Conservation (phyloP, 441 rosid genomes). For the Breynia disticha region DNA sequence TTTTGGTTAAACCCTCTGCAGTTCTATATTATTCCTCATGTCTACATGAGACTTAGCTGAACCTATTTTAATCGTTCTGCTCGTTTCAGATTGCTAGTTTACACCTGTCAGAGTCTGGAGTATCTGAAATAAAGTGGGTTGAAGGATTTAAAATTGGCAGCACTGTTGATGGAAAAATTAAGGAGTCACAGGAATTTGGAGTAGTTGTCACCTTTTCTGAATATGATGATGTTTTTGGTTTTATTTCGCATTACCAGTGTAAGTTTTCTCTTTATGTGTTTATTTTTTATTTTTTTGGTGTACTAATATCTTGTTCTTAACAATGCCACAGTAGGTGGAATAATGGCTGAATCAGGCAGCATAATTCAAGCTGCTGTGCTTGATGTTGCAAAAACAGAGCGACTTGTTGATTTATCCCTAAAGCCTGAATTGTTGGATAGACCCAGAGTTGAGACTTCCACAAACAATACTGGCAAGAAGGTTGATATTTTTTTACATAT, state of each 20-base stretch:
- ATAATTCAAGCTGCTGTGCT: slow-evolving; percentile 68
- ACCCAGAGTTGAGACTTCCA: slow-evolving; percentile 28
- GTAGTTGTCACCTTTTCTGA: slow-evolving; percentile 66
- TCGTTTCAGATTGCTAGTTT: slow-evolving; percentile 57
- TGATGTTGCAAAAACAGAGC: slow-evolving; percentile 73
- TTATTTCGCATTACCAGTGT: slow-evolving; percentile 75
- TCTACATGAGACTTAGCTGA: too few relatives aligned
- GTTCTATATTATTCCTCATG: not conserved
- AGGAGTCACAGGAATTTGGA: slow-evolving; percentile 74
- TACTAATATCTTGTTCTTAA: slow-evolving; percentile 13
- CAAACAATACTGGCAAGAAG: slow-evolving; percentile 41
- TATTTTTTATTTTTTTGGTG: slow-evolving; percentile 4
- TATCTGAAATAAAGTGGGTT: slow-evolving; percentile 47
- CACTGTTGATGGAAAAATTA: slow-evolving; percentile 58
- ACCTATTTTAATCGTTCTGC: not conserved
- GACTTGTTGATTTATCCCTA: slow-evolving; percentile 79
- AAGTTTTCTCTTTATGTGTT: slow-evolving; percentile 22
- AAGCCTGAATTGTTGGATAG: slow-evolving; percentile 58
- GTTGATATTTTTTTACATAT: slow-evolving; percentile 17
- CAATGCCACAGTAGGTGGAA: slow-evolving; percentile 53
- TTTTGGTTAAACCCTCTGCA: too few relatives aligned
- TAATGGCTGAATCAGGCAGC: slow-evolving; percentile 43
- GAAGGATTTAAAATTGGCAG: slow-evolving; percentile 69
- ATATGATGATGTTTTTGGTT: slow-evolving; percentile 61
- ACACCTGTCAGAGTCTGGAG: slow-evolving; percentile 37